Evolutionary conservation across 1,284 basidiomycete genomes (phyloP), one percentile per base, ranked within the genome.

Genomic region (Amylostereum areolatum): DNA sequence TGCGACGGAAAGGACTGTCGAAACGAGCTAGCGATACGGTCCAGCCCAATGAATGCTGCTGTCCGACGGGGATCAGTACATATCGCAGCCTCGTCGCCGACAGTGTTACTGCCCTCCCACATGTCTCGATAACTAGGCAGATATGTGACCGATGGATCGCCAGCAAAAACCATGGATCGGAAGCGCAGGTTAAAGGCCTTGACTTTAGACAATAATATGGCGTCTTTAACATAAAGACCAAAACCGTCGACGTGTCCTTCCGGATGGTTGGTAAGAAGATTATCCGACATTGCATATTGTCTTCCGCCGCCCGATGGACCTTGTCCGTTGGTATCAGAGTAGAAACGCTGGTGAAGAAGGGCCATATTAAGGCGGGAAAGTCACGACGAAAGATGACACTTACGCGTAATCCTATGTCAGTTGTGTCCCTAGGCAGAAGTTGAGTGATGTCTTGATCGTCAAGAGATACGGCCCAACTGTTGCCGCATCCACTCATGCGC

Each of bases 111-210:
- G 7, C 24, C 53, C 42, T 72, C 67, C 32, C 65, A 63, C 6
- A 57, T 50, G 33, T 66, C 58, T 4, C 59, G 54, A 10, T 56
- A 57, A 44, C 68, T 65, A 10, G 52, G 36, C n/a, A 43, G 37
- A 32, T 50, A 59, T 37, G 47, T 49, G 7, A 75, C 70, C 3
- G 73, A 58, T 9, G 66, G 63, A 54, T 83, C 81, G 24, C 80
- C 81, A 32, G 72, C 68, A 57, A 77, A 78, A 52, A 80, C 76
- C 56, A 72, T 75, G 29, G 78, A 69, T 30, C 78, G 70, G 63
- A 84, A 87, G 33, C 85, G 78, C 42, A 80, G 58, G 58, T 88
- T 89, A 65, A 85, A 89, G n/a, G 72, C 67, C 61, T 88, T 89
- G 33, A 85, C 79, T 43, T 69, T 74, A 8, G 85, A 86, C 32